Conservation (phyloP, 1,284 basidiomycete genomes). For the Vanrija sp. region DNA sequence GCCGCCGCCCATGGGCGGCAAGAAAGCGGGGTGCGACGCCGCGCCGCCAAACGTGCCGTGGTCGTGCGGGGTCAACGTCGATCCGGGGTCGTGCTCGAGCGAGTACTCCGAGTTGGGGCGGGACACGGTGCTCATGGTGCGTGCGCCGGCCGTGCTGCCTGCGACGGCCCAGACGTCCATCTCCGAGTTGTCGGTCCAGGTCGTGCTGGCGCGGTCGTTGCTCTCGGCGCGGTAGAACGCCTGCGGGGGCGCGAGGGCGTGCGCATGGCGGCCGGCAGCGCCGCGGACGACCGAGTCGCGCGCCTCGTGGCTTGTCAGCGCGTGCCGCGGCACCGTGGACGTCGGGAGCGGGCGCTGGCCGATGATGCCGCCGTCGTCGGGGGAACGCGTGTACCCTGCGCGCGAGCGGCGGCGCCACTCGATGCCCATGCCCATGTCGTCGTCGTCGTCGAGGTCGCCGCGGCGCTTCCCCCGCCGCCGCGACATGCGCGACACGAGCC, state of each 20-base stretch:
- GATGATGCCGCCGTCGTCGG: not conserved
- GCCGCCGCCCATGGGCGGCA: too few relatives aligned
- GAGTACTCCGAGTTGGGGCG: slow-evolving; percentile 20
- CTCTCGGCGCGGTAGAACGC: not conserved
- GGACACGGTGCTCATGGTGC: slow-evolving; percentile 28
- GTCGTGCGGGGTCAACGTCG: not conserved
- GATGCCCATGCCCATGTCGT: not conserved
- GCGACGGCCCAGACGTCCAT: slow-evolving; percentile 31
- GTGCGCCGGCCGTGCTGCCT: slow-evolving; percentile 25
- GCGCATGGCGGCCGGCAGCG: too few relatives aligned
- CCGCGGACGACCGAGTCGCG: slow-evolving; percentile 2
- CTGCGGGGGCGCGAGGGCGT: not conserved
- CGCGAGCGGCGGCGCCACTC: not conserved
- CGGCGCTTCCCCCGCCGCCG: not conserved
- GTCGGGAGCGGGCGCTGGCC: not conserved
- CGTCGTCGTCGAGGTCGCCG: slow-evolving; percentile 4
- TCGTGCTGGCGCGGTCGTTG: slow-evolving; percentile 1
- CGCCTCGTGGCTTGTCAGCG: slow-evolving; percentile 7
- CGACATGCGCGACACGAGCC: not conserved
- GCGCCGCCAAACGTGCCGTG: not conserved
- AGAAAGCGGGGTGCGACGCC: not conserved
- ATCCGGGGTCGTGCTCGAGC: slow-evolving; percentile 16
- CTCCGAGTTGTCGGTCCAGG: slow-evolving; percentile 36
- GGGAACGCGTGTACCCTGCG: not conserved
- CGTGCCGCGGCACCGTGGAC: not conserved